Evolutionary conservation across 495 filamentous ascomycete species (phyloP), one percentile per base, ranked within the genome.

Genomic region (Penicillium samsonianum): DNA sequence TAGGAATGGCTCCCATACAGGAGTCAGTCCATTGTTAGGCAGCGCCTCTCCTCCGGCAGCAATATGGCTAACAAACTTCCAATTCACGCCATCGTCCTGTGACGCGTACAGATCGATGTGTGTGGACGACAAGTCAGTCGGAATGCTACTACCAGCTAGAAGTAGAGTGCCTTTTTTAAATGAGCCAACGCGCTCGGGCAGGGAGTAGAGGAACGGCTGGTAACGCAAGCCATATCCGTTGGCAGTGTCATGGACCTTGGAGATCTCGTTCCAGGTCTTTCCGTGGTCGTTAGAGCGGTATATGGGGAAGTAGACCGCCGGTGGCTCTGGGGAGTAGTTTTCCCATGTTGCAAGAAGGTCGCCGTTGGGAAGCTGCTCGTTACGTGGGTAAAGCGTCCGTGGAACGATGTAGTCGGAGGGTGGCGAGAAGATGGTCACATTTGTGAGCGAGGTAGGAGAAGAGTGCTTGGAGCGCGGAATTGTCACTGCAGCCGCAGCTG

Each of bases 1-100:
- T 19, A 90, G 65, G 64, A 85, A 88, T 0, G 87, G 87, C 67
- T 90, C 87, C 87, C 87, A 90, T 6, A 90, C 80, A 3, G 87
- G 84, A 0, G 84, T 86, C 37, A 80, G 51, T 4, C 85, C 87
- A 65, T 89, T 88, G 53, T 78, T 73, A 0, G 88, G 84, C 20
- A 72, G 61, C 0, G 85, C 84, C 42, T 74, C 74, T 14, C 86
- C 88, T 12, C 87, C 88, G n/a, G 73, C 65, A 2, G 86, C 86
- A 45, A 89, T 80, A 61, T 84, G 79, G 43, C 80, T 84, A 40
- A 89, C 75, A 57, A 90, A 90, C 25, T 82, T 64, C 87, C 86
- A 90, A 5, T 81, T 85, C 31, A 64, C 53, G 14, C 83, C 87
- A 43, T 71, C 65, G 65, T 90, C 84, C 8, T 65, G 68, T 26